phyloP scores from a whole-genome alignment of 2,329 filamentous ascomycete species.

The Tolypocladium sp. region DNA sequence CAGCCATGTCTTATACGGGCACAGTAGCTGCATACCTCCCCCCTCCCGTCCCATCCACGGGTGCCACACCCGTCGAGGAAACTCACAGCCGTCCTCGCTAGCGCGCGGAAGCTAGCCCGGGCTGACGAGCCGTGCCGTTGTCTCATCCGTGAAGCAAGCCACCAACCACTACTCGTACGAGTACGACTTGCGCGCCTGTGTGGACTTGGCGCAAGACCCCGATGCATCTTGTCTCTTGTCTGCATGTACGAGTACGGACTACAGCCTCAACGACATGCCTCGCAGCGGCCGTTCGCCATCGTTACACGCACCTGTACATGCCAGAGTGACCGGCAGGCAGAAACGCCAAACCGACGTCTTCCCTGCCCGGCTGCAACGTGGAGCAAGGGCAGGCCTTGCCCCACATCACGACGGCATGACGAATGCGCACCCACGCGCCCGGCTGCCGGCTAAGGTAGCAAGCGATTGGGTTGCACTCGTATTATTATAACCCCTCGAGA shows the following conservation, averaged over 20 bases:
- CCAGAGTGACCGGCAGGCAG: not conserved
- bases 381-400: not conserved
- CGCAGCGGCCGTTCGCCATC: not conserved
- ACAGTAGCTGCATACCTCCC: not conserved
- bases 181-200: not conserved
- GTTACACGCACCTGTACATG: not conserved
- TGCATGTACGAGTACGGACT: not conserved
- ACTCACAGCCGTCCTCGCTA: not conserved
- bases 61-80: not conserved
- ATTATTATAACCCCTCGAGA: not conserved
- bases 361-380: not conserved
- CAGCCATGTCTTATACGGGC: not conserved
- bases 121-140: slow-evolving; percentile 4
- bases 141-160: not conserved
- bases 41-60: not conserved
- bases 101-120: slow-evolving; percentile 1
- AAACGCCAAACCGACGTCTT: not conserved
- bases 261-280: not conserved
- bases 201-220: not conserved
- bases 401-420: not conserved
- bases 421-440: not conserved
- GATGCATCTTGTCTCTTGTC: not conserved
- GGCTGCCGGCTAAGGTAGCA: not conserved
- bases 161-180: not conserved
- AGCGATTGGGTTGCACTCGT: not conserved